Conservation (phyloP, 108 stramenopile genomes). For the Schizochytrium sp. region DNA sequence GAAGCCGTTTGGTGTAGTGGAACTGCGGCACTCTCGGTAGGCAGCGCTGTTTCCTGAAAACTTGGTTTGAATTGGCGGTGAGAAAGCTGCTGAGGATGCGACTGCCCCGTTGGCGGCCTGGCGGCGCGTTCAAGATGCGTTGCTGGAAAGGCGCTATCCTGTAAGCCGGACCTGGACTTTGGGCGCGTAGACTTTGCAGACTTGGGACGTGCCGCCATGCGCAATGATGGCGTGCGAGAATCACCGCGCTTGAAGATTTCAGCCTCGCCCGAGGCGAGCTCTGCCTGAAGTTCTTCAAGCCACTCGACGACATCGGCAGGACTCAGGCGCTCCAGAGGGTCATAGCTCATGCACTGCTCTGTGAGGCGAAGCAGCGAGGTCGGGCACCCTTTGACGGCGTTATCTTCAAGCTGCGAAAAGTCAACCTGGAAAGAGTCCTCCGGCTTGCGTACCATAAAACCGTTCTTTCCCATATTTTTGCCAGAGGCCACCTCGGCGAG, state of each 20-base stretch:
- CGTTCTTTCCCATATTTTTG: background rate
- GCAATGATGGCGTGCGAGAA: too few species aligned
- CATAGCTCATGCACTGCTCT: conserved; percentile 10
- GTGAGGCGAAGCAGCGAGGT: background rate
- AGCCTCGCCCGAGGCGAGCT: background rate
- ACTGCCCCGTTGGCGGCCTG: too few species aligned
- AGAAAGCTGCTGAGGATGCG: too few species aligned
- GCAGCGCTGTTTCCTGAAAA: too few species aligned
- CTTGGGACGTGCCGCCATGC: too few species aligned
- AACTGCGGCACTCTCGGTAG: too few species aligned
- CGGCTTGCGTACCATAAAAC: background rate
- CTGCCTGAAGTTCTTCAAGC: conserved; percentile 3
- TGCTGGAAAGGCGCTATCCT: too few species aligned
- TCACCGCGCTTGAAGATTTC: background rate
- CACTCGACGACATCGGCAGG: background rate
- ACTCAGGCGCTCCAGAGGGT: background rate
- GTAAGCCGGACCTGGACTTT: too few species aligned
- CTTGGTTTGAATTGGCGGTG: too few species aligned
- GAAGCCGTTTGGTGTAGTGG: too few species aligned
- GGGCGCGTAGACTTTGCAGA: too few species aligned
- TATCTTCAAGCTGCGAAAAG: background rate
- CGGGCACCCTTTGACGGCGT: background rate
- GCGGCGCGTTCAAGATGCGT: too few species aligned
- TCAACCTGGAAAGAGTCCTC: conserved; percentile 8
- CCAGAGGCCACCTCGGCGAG: conserved; percentile 8